Evolutionary conservation across 768 basidiomycete genomes (phyloP).

Genomic region (Russula sp.): DNA sequence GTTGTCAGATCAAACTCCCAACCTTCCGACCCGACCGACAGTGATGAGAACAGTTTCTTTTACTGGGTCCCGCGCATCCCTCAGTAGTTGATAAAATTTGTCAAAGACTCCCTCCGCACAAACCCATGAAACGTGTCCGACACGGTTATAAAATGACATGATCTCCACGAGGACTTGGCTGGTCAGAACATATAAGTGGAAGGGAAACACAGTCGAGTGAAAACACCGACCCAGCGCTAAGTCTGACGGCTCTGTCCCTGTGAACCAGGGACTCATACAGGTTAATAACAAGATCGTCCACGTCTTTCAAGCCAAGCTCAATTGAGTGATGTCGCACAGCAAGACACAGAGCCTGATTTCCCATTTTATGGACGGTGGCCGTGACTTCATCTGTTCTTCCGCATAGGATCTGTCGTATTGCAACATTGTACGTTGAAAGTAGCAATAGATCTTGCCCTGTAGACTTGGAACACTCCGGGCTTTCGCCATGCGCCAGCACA

Average conservation of each 20-base stretch:
- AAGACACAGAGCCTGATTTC: constrained; percentile 35
- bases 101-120: constrained; percentile 19
- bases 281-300: constrained; percentile 5
- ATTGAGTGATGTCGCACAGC: constrained; percentile 39
- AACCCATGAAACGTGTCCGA: constrained; percentile 12
- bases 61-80: constrained; percentile 30
- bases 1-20: constrained; percentile 7
- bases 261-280: constrained; percentile 4
- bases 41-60: constrained; percentile 61
- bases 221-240: constrained; percentile 20
- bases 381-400: constrained; percentile 43
- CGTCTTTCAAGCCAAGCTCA: constrained; percentile 19
- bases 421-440: constrained; percentile 31
- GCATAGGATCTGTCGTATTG: constrained; percentile 38
- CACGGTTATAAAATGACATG: constrained; percentile 15
- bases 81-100: constrained; percentile 19
- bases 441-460: constrained; percentile 16
- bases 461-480: constrained; percentile 13
- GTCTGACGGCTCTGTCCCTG: constrained; percentile 18
- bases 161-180: constrained; percentile 21
- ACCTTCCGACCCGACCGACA: constrained; percentile 49
- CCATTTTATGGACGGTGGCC: constrained; percentile 37
- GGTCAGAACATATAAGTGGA: not conserved
- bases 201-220: not conserved
- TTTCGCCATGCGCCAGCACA: constrained; percentile 8